A percentile compares a stretch with the other conserved stretches of the same genome.
Conservation (phyloP, 768 basidiomycete species). For the Arthromyces matolae region DNA sequence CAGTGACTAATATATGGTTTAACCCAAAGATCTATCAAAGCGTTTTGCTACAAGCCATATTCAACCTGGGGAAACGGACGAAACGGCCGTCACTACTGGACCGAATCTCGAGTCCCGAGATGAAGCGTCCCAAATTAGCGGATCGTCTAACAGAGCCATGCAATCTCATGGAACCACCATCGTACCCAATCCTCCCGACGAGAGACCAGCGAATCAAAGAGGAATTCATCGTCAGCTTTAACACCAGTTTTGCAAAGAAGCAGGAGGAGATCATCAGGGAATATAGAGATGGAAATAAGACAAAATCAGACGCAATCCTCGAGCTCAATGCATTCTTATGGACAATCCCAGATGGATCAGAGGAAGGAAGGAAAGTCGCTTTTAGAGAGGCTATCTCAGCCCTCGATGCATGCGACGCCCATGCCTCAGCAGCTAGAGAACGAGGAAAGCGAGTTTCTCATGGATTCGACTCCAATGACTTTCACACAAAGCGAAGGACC, state of each 20-base stretch:
- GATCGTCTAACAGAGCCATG: neutral
- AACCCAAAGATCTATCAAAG: too few species aligned
- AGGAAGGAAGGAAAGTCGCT: neutral
- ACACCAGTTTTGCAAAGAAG: neutral
- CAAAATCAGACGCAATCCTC: neutral
- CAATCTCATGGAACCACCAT: neutral
- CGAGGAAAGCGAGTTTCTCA: neutral
- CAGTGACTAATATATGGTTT: too few species aligned
- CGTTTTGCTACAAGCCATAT: too few species aligned
- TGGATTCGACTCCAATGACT: neutral
- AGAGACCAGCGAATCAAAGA: too few species aligned
- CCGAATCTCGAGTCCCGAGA: slow-evolving; percentile 9
- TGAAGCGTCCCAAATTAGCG: neutral
- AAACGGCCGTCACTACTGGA: neutral
- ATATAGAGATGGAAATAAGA: neutral
- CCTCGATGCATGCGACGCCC: neutral
- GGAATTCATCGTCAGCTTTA: neutral
- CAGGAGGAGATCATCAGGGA: neutral
- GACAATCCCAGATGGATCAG: neutral
- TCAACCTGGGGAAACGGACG: too few species aligned
- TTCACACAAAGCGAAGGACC: neutral
- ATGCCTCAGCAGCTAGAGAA: neutral
- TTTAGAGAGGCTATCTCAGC: neutral
- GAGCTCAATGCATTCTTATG: neutral
- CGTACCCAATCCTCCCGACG: neutral